Conservation (phyloP, 257 asterid species). For the Linderniella brevidens region DNA sequence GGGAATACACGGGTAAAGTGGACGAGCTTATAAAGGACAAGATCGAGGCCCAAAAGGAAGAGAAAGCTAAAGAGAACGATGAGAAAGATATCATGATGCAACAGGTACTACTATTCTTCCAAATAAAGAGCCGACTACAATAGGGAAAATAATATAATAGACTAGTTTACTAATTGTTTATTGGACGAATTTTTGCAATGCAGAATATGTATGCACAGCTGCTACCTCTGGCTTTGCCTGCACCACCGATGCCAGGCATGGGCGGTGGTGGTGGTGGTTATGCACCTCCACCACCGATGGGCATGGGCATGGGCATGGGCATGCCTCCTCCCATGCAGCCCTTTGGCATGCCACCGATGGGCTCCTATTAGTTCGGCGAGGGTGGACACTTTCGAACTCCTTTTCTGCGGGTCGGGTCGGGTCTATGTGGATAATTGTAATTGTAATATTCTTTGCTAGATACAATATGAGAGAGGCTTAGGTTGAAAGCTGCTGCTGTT, state of each 20-base stretch:
- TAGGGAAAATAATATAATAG: background rate
- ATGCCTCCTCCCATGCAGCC: conserved; percentile 97
- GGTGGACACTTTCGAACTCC: too few relatives aligned
- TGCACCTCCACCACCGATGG: conserved; percentile 44
- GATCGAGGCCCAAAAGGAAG: conserved; percentile 66
- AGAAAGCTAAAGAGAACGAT: conserved; percentile 66
- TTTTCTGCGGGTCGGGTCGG: too few relatives aligned
- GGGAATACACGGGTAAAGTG: conserved; percentile 89
- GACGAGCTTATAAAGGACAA: conserved; percentile 80
- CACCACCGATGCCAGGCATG: conserved; percentile 63
- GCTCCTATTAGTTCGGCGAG: conserved; percentile 70
- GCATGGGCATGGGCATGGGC: conserved; percentile 66
- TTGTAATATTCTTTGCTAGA: too few relatives aligned
- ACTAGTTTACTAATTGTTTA: background rate
- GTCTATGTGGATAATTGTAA: too few relatives aligned
- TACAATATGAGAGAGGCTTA: too few relatives aligned
- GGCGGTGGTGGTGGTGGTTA: conserved; percentile 54
- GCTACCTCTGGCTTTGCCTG: conserved; percentile 97
- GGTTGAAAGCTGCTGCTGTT: too few relatives aligned
- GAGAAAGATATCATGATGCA: conserved; percentile 76
- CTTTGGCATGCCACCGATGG: conserved; percentile 96
- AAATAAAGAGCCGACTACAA: too few relatives aligned
- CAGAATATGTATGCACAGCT: conserved; percentile 97
- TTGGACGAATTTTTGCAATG: conserved; percentile 24
- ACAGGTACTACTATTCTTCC: conserved; percentile 33